A percentile compares a stretch with the other conserved stretches of the same genome.
Conservation (phyloP, 2,329 filamentous ascomycete species). For the Colletotrichum kahawae region DNA sequence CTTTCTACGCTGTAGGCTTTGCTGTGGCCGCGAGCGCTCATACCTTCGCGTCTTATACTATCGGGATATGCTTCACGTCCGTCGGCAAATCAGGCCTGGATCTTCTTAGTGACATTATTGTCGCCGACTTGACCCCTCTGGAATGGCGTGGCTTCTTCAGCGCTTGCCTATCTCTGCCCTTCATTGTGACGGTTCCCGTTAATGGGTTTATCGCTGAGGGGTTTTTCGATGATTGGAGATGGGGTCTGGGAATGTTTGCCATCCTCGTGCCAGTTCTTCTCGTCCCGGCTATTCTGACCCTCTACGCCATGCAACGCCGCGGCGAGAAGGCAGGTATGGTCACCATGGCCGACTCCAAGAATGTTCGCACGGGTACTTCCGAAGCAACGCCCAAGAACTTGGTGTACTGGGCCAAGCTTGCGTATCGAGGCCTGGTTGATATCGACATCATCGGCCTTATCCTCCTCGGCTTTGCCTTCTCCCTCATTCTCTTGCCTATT, state of each 20-base stretch:
- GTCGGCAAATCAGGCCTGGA: constrained; percentile 43
- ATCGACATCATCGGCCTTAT: constrained; percentile 64
- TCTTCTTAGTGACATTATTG: constrained; percentile 40
- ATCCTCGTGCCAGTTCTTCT: constrained; percentile 65
- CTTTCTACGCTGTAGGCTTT: constrained; percentile 42
- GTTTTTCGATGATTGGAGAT: constrained; percentile 58
- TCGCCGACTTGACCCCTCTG: constrained; percentile 39
- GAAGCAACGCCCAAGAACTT: constrained; percentile 11
- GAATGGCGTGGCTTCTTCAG: constrained; percentile 42
- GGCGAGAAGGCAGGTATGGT: constrained; percentile 58
- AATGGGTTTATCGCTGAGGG: constrained; percentile 46
- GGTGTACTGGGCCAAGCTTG: constrained; percentile 26
- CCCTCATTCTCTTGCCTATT: constrained; percentile 68
- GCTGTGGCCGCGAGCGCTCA: constrained; percentile 35
- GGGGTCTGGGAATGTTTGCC: constrained; percentile 67
- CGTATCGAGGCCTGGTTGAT: constrained; percentile 51
- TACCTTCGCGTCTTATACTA: constrained; percentile 36
- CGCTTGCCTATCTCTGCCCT: constrained; percentile 29
- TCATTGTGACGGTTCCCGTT: constrained; percentile 42
- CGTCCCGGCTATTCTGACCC: constrained; percentile 57
- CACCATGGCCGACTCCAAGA: constrained; percentile 36
- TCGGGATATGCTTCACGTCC: constrained; percentile 40
- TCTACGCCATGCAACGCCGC: constrained; percentile 62
- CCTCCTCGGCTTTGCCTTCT: constrained; percentile 60
- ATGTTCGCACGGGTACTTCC: constrained; percentile 38